phyloP scores from a whole-genome alignment of 352 stramenopile genomes.

The Phytopythium ostracodes region DNA sequence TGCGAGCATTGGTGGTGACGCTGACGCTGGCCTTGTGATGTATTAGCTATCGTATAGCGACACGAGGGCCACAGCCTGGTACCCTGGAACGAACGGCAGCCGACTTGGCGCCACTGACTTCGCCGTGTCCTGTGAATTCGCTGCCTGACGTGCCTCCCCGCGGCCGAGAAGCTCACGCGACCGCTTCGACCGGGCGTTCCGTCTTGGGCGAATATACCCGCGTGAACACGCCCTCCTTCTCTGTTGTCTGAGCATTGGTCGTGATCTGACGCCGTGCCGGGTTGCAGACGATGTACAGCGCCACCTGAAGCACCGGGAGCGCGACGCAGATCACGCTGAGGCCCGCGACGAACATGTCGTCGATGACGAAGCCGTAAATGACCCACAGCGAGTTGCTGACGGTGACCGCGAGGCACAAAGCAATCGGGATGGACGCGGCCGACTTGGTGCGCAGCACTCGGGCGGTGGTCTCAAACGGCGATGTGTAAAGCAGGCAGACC shows the following conservation, averaged over 20 bases:
- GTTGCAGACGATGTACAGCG: slow-evolving; percentile 30
- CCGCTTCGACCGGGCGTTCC: too few relatives aligned
- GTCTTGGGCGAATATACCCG: background rate
- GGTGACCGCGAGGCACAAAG: slow-evolving; percentile 19
- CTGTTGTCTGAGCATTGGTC: too few relatives aligned
- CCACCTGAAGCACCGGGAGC: slow-evolving; percentile 30
- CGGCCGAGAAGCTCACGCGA: too few relatives aligned
- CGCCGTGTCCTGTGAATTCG: too few relatives aligned
- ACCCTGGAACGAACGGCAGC: too few relatives aligned
- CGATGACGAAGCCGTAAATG: slow-evolving; percentile 20
- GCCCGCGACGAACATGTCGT: slow-evolving; percentile 31
- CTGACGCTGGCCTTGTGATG: too few relatives aligned
- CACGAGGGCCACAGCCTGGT: too few relatives aligned
- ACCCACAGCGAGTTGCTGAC: slow-evolving; percentile 31
- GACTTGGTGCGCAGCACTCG: slow-evolving; percentile 20
- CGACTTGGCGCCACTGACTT: too few relatives aligned
- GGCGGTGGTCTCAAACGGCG: slow-evolving; percentile 15
- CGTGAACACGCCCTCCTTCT: background rate
- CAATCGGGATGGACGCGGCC: slow-evolving; percentile 30
- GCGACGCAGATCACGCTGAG: slow-evolving; percentile 27
- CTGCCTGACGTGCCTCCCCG: too few relatives aligned
- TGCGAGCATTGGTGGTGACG: too few relatives aligned
- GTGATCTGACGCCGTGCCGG: too few relatives aligned
- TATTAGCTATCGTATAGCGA: too few relatives aligned
- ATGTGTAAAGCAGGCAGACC: slow-evolving; percentile 19